A percentile compares a stretch with the other conserved stretches of the same genome.
Evolutionary conservation across 106 monocot genomes (phyloP).

Genomic region (Phalaenopsis equestris): DNA sequence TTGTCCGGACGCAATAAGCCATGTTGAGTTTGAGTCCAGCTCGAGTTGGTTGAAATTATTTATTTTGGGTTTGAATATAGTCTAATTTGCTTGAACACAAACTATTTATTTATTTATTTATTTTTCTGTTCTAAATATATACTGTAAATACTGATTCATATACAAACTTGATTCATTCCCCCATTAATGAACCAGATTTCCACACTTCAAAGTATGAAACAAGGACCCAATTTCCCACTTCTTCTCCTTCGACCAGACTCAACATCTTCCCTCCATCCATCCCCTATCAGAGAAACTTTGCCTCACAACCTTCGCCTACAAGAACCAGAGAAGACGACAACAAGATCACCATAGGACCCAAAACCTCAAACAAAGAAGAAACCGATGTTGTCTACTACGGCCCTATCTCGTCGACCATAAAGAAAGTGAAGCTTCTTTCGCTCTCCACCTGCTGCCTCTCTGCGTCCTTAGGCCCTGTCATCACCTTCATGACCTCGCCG

Average conservation of each 20-base stretch:
- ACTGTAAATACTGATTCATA: neutral
- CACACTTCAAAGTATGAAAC: conserved; percentile 16
- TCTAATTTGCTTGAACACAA: neutral
- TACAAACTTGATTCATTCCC: neutral
- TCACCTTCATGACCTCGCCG: conserved; percentile 97
- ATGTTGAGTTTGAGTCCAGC: neutral
- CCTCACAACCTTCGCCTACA: conserved; percentile 36
- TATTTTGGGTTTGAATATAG: neutral
- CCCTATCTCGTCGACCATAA: conserved; percentile 87
- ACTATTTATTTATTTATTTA: neutral
- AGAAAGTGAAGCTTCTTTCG: conserved; percentile 93
- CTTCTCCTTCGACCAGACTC: neutral
- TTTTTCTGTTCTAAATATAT: neutral
- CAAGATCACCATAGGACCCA: conserved; percentile 91
- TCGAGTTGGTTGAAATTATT: neutral
- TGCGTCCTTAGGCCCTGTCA: conserved; percentile 82
- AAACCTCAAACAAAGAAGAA: conserved; percentile 26
- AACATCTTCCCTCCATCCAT: conserved; percentile 5
- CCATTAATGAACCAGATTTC: neutral
- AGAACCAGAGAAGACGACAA: conserved; percentile 19
- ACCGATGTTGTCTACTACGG: conserved; percentile 53
- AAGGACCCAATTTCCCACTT: conserved; percentile 16
- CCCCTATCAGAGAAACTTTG: conserved; percentile 35
- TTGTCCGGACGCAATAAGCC: no score
- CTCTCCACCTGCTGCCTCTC: conserved; percentile 98